Evolutionary conservation across 1,284 basidiomycete genomes (phyloP).

Genomic region (Pseudozyma sp.): DNA sequence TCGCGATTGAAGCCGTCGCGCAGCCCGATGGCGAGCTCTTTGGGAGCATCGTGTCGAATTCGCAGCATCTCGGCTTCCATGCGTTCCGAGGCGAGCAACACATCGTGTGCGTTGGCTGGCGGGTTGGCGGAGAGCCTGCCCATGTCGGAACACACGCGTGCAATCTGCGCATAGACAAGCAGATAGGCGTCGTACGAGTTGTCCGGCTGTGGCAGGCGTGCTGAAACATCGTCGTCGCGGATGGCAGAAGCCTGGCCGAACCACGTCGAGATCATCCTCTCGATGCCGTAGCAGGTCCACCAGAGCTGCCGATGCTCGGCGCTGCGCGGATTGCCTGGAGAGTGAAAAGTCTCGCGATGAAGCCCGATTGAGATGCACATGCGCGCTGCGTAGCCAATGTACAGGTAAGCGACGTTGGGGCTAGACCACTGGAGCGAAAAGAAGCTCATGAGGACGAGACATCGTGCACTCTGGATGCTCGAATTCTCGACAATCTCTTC

Average conservation of each 20-base stretch:
- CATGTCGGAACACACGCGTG: constrained; percentile 41
- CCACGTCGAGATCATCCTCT: constrained; percentile 48
- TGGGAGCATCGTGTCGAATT: constrained; percentile 43
- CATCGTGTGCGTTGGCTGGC: constrained; percentile 43
- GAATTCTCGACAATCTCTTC: constrained; percentile 53
- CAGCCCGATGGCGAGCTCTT: constrained; percentile 28
- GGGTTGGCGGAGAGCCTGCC: constrained; percentile 41
- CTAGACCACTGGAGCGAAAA: constrained; percentile 50
- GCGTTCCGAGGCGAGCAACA: constrained; percentile 34
- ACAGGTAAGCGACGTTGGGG: constrained; percentile 53
- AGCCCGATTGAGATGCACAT: constrained; percentile 54
- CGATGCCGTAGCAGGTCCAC: constrained; percentile 52
- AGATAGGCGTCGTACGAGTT: constrained; percentile 46
- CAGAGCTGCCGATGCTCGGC: constrained; percentile 41
- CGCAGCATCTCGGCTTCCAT: constrained; percentile 45
- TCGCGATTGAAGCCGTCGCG: constrained; percentile 30
- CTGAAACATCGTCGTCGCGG: constrained; percentile 48
- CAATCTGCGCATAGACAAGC: constrained; percentile 37
- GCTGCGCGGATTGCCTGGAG: constrained; percentile 31
- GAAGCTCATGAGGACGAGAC: constrained; percentile 51
- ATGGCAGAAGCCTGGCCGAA: constrained; percentile 46
- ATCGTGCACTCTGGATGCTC: constrained; percentile 48
- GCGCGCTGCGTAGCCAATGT: constrained; percentile 47
- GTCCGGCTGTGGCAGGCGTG: constrained; percentile 32
- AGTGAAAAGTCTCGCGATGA: constrained; percentile 48